Base-by-base conservation (phyloP, 2,329 filamentous ascomycete species). In the Aspergillus fumigatiaffinis region DNA sequence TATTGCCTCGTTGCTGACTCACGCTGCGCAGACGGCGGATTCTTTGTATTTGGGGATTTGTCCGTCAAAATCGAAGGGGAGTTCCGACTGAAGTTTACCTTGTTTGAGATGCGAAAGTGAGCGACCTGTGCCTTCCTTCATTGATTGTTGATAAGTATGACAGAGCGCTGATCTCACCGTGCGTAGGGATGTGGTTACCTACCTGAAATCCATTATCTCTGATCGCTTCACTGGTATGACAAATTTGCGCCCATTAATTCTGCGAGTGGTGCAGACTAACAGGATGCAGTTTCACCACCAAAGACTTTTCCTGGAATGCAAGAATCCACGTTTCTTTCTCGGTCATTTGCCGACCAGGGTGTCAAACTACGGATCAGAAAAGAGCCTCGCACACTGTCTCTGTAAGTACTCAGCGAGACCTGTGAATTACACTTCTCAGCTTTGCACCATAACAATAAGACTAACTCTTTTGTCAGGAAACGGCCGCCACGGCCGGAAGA, bases 31-130 rank as follows among this genome's bases (percentile, higher is more conserved):
- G 90, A 94, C 73, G 89, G 89, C 10, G 91, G 87, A 0, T 95
- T 92, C 76, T 96, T 96, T 68, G 87, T 96, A n/a, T 96, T 95
- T 73, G 89, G 89, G 4, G 91, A 96, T 72, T 79, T 96, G 23
- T 94, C 90, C 0, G 86, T 93, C 59, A 88, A 88, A 69, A 79
- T 86, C 25, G 84, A 89, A 66, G 92, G 92, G 29, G 80, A 79
- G 21, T 93, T 87, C 69, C 82, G 87, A 38, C 80, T 96, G 42
- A 83, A 86, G 55, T 96, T 96, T 70, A 88, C 84, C 51, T 80
- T 96, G 14, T 92, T 88, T 72, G 89, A 92, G 71, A 84, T 90
- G 76, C 80, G 77, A 65, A 84, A 83, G 80, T 84, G 72, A 65
- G 80, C 47, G 21, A 23, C 28, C 17, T 21, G n/a, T 42, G 14